These are phyloP conservation scores for Collybiopsis confluens DNA, from an alignment of 768 basidiomycete species.

Conservation along the genomic window DNA sequence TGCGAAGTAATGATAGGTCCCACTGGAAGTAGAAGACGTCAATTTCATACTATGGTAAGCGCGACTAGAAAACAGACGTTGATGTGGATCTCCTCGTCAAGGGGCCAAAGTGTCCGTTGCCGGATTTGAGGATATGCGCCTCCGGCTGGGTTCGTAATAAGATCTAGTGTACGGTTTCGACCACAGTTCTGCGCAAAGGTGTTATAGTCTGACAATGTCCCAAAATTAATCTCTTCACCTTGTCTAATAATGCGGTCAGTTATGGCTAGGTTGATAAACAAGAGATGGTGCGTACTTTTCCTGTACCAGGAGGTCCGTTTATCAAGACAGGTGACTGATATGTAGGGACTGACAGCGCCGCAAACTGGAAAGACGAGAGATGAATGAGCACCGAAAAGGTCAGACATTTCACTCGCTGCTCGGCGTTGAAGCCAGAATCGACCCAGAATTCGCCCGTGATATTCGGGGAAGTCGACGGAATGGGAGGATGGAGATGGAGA, in stretches of 20 bases:
- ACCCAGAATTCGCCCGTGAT: slow-evolving; percentile 34
- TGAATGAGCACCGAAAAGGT: not conserved
- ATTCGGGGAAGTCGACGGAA: slow-evolving; percentile 17
- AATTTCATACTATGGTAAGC: too few relatives aligned
- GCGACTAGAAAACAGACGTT: slow-evolving; percentile 30
- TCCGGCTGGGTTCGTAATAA: slow-evolving; percentile 41
- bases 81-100: slow-evolving; percentile 50
- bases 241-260: not conserved
- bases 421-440: slow-evolving; percentile 42
- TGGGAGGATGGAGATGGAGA: slow-evolving; percentile 15
- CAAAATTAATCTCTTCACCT: not conserved
- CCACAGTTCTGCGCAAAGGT: slow-evolving; percentile 34
- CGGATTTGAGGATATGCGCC: slow-evolving; percentile 43
- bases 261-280: not conserved
- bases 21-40: too few relatives aligned
- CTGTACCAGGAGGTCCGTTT: slow-evolving; percentile 48
- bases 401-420: slow-evolving; percentile 34
- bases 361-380: slow-evolving; percentile 25
- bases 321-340: slow-evolving; percentile 42
- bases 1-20: slow-evolving; percentile 45
- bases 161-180: slow-evolving; percentile 47
- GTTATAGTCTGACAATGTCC: not conserved
- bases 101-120: slow-evolving; percentile 47
- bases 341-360: slow-evolving; percentile 37
- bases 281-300: slow-evolving; percentile 31